Conservation (phyloP, 192 early-diverging fungal genomes). For the Linnemannia elongata region DNA sequence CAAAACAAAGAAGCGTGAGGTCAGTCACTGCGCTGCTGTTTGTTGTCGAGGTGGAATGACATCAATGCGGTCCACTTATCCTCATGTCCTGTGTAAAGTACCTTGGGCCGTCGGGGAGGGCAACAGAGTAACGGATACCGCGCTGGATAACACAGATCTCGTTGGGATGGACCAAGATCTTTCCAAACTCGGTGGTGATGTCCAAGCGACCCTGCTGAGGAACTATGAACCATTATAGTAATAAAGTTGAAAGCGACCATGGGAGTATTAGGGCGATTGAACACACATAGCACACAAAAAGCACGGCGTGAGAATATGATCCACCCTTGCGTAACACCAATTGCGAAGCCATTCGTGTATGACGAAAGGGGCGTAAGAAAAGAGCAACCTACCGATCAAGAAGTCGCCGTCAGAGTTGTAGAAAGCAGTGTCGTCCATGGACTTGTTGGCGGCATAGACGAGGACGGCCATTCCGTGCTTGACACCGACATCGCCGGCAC, state of each 20-base stretch:
- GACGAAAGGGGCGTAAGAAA: background rate
- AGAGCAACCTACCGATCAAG: conserved; percentile 74
- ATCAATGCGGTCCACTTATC: background rate
- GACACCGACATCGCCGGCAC: conserved; percentile 85
- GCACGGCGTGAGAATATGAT: background rate
- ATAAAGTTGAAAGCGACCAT: background rate
- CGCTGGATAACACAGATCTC: conserved; percentile 96
- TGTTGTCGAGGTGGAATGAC: background rate
- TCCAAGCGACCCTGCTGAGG: conserved; percentile 93
- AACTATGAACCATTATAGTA: conserved; percentile 60
- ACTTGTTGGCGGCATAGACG: conserved; percentile 81
- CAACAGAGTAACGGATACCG: conserved; percentile 89
- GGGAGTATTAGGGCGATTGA: background rate
- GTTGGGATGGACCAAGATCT: conserved; percentile 83
- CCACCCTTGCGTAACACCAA: background rate
- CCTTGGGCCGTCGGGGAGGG: conserved; percentile 82
- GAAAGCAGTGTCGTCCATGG: conserved; percentile 86
- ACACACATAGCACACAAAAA: too few species aligned
- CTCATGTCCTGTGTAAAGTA: conserved; percentile 28
- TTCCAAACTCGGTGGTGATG: conserved; percentile 93
- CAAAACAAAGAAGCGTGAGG: background rate
- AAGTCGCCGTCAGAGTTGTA: conserved; percentile 95
- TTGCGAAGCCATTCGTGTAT: background rate
- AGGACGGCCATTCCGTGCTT: conserved; percentile 88
- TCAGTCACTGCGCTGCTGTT: background rate